Evolutionary conservation across 2,329 filamentous ascomycete genomes (phyloP), one percentile per base, ranked within the genome.

Genomic region (Sordariomycetes sp.): DNA sequence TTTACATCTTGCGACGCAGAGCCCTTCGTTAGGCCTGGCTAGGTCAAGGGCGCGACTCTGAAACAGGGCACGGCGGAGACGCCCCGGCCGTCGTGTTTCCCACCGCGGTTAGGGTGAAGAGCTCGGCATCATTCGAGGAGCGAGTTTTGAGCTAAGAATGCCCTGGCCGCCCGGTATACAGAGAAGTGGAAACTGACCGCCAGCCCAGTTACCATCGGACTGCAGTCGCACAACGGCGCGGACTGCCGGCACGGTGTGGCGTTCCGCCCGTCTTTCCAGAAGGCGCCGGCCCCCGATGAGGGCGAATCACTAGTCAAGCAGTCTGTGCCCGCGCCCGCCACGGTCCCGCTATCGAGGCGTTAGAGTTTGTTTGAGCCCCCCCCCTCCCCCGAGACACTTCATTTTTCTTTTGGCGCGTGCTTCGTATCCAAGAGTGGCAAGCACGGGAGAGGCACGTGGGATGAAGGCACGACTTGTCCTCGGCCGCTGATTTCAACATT

Each of bases 351-450:
- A 17, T 15, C n/a, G 28, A 15, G 53, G 53, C 13, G 53, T 42
- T 55, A 55, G 35, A 55, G 53, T 55, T 55, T 55, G 53, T 45
- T 45, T 48, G 53, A 55, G 53, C 25, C 7, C 32, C 25, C 7
- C 32, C 45, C 45, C 45, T 50, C 35, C 39, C 45, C 53, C 22
- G 53, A 32, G 22, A 42, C 53, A 32, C n/a, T n/a, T n/a, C 53
- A 32, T 32, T 32, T 28, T 25, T 17, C 36, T 48, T 39, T 48
- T 48, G 53, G 28, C 12, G 28, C n/a, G 45, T 13, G 10, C 36
- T 39, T 7, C 2, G 52, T 32, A n/a, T 22, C 25, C n/a, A 53
- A 20, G 34, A 53, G 15, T 45, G n/a, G 28, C 28, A 32, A 32
- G 28, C 28, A 32, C 28, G 28, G 28, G 28, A 32, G 28, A 32